Evolutionary conservation across 2,329 filamentous ascomycete species (phyloP).

Genomic region (Corynespora cassiicola): DNA sequence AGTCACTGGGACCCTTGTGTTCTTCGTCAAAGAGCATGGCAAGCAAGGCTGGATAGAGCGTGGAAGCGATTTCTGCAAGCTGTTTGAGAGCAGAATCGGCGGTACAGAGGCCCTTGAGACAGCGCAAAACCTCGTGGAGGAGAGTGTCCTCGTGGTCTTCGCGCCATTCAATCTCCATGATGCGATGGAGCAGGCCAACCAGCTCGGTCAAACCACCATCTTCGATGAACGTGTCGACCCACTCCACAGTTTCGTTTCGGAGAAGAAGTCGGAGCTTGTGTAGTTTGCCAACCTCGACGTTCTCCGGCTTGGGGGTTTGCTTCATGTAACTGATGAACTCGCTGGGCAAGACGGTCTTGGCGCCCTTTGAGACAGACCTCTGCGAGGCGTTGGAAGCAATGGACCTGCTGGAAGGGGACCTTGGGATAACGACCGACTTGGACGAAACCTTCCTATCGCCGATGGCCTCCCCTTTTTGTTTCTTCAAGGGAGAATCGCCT

Average conservation of each 20-base stretch:
- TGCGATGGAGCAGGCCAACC: constrained; percentile 83
- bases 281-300: constrained; percentile 90
- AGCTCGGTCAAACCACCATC: constrained; percentile 94
- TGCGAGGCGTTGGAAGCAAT: constrained; percentile 62
- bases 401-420: constrained; percentile 65
- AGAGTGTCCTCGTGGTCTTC: constrained; percentile 96
- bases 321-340: constrained; percentile 88
- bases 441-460: constrained; percentile 68
- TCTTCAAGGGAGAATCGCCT: constrained; percentile 77
- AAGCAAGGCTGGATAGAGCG: constrained; percentile 84
- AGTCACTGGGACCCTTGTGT: constrained; percentile 96
- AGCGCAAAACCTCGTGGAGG: constrained; percentile 89
- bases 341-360: constrained; percentile 74
- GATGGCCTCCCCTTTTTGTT: constrained; percentile 70
- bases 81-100: constrained; percentile 85
- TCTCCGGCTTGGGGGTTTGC: constrained; percentile 80
- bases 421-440: constrained; percentile 74
- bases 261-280: constrained; percentile 90
- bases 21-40: constrained; percentile 96
- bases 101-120: constrained; percentile 92
- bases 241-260: constrained; percentile 92
- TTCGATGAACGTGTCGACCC: constrained; percentile 91
- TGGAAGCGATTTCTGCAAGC: constrained; percentile 77
- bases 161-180: constrained; percentile 95
- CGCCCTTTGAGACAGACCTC: constrained; percentile 70